phyloP scores from a whole-genome alignment of 2,329 filamentous ascomycete genomes.

The Setomelanomma holmii region DNA sequence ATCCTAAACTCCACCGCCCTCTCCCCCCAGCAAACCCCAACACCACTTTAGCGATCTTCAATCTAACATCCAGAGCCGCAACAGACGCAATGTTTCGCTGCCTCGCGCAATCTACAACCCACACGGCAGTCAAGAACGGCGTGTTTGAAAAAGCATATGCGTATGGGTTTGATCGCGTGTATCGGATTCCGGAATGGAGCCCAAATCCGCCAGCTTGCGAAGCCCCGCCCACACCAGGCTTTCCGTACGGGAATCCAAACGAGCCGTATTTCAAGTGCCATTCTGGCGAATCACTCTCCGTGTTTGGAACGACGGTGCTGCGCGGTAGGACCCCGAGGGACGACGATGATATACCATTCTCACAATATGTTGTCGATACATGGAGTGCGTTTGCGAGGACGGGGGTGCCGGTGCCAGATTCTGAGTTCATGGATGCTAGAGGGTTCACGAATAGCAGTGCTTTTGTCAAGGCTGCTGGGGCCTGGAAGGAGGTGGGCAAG shows the following conservation, averaged over 20 bases:
- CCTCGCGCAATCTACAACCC: conserved; percentile 37
- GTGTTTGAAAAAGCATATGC: conserved; percentile 33
- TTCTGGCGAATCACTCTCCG: conserved; percentile 40
- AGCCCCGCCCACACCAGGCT: conserved; percentile 25
- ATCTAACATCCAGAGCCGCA: conserved; percentile 37
- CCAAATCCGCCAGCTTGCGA: conserved; percentile 47
- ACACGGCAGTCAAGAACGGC: conserved; percentile 24
- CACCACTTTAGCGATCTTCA: conserved; percentile 43
- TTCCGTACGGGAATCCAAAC: conserved; percentile 36
- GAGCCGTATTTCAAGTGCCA: conserved; percentile 37
- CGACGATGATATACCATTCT: conserved; percentile 39
- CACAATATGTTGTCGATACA: conserved; percentile 40
- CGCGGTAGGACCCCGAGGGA: conserved; percentile 42
- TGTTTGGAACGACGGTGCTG: conserved; percentile 43
- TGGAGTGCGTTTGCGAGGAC: conserved; percentile 44
- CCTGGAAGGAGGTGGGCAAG: conserved; percentile 22
- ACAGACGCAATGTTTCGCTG: conserved; percentile 44
- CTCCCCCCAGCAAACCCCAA: conserved; percentile 36
- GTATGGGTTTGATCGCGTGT: conserved; percentile 44
- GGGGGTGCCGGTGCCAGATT: conserved; percentile 31
- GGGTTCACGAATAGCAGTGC: conserved; percentile 35
- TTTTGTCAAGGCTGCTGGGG: conserved; percentile 12
- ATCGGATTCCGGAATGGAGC: conserved; percentile 33
- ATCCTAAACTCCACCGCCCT: conserved; percentile 26
- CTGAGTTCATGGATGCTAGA: conserved; percentile 28